Percentiles rank a stretch among this genome's conserved stretches.
phyloP scores from a whole-genome alignment of 495 filamentous ascomycete genomes.

The Penicillium arizonense region DNA sequence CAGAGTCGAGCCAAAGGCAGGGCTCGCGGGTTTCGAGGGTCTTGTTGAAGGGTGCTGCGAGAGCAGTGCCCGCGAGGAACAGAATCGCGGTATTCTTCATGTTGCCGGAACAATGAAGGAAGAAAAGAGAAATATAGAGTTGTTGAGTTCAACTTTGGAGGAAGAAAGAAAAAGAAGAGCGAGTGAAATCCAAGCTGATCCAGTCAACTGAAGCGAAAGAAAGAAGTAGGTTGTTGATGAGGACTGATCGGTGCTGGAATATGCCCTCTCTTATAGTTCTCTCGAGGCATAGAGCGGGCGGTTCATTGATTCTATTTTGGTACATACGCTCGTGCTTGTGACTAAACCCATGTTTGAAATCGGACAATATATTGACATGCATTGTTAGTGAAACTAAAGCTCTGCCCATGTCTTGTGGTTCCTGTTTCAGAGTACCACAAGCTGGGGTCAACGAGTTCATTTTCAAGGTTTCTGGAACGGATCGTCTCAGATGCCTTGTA shows the following conservation, averaged over 20 bases:
- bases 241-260: slow-evolving; percentile 3
- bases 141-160: slow-evolving; percentile 1
- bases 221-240: slow-evolving; percentile 6
- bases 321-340: not conserved
- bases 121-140: slow-evolving; percentile 5
- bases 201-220: slow-evolving; percentile 15
- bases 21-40: slow-evolving; percentile 15
- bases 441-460: not conserved
- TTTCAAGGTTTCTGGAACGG: not conserved
- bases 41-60: slow-evolving; percentile 14
- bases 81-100: slow-evolving; percentile 17
- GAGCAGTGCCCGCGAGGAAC: slow-evolving; percentile 14
- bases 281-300: not conserved
- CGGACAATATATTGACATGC: not conserved
- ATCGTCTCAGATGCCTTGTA: not conserved
- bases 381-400: slow-evolving; percentile 9
- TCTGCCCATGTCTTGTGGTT: slow-evolving; percentile 9
- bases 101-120: slow-evolving; percentile 9
- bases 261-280: slow-evolving; percentile 10
- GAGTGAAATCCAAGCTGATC: slow-evolving; percentile 11
- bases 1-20: slow-evolving; percentile 8
- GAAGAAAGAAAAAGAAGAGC: not conserved
- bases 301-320: not conserved
- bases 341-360: not conserved
- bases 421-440: slow-evolving; percentile 11